Conservation (phyloP, 2,329 filamentous ascomycete genomes). For the Trichophyton simii region DNA sequence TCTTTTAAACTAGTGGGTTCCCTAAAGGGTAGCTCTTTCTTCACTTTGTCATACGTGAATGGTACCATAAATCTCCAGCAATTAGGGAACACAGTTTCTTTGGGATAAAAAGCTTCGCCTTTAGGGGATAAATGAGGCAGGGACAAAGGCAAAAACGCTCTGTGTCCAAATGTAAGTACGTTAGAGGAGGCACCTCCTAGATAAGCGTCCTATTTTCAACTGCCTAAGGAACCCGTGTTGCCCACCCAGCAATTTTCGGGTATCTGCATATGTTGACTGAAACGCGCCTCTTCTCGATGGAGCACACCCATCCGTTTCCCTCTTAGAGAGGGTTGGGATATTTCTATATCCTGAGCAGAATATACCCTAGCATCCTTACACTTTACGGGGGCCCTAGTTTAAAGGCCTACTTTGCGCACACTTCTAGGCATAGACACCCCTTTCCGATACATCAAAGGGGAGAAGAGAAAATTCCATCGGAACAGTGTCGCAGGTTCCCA, state of each 20-base stretch:
- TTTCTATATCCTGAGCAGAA: not conserved
- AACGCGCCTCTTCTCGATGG: slow-evolving; percentile 10
- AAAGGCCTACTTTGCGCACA: slow-evolving; percentile 1
- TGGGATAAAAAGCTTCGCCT: not conserved
- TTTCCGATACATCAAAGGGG: slow-evolving; percentile 1
- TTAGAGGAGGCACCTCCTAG: slow-evolving; percentile 5
- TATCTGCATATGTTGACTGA: slow-evolving; percentile 9
- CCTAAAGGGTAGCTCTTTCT: not conserved
- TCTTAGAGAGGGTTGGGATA: not conserved
- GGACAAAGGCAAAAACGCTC: not conserved
- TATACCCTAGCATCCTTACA: not conserved
- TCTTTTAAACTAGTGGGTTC: not conserved
- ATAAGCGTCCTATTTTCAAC: slow-evolving; percentile 7
- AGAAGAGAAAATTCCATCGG: not conserved
- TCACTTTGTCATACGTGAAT: not conserved
- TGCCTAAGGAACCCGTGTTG: slow-evolving; percentile 3
- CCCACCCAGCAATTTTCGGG: slow-evolving; percentile 5
- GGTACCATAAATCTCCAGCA: not conserved
- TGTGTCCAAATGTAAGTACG: not conserved
- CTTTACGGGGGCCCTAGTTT: not conserved
- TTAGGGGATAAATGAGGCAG: not conserved
- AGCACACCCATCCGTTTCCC: slow-evolving; percentile 1
- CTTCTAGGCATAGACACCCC: not conserved
- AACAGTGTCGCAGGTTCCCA: slow-evolving; percentile 5
- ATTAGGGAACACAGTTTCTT: not conserved